Base-by-base conservation (phyloP, 2,329 filamentous ascomycete genomes). In the Beauveria caledonica region DNA sequence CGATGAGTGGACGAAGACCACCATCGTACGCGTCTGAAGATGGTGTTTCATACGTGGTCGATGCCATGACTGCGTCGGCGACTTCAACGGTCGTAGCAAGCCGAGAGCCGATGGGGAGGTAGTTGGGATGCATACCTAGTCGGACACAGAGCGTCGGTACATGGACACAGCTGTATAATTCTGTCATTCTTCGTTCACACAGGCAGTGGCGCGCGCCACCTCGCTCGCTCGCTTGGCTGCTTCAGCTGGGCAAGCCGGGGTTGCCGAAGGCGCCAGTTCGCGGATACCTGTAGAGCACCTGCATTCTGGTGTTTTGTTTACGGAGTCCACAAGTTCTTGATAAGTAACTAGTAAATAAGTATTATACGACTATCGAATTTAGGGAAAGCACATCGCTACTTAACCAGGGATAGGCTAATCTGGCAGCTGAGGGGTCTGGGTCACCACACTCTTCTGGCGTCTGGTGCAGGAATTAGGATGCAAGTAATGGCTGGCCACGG, bases 21-120 rank as follows among this genome's bases (percentile, higher is more conserved):
- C 90, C 90, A 2, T 90, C 86, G 5, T 94, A 94, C 69, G 78
- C 81, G 4, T 90, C 87, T 0, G 88, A 93, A 10, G 86, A 92
- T 66, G 89, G 89, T 0, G 81, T 91, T 5, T 80, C 81, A 29
- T 92, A 92, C 68, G 83, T 90, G 15, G 78, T 90, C 5, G 85
- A 90, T 65, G 86, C 85, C 0, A 80, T 80, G 60, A 85, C 85
- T 48, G 74, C 85, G 60, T 85, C 83, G 8, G 80, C 79, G 10
- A 50, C 55, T n/a, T 46, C 48, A 8, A 45, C 49, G 6, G 27
- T 27, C 5, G 27, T 13, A 19, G 17, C 33, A 6, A 45, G 10
- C 8, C 39, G n/a, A 60, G 49, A 42, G 25, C 25, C 29, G 25
- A 33, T 19, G 8, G 25, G 13, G 21, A 21, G 33, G 36, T 51